These are phyloP conservation scores for Thraustochytrium sp. DNA, from an alignment of 352 stramenopile genomes.

Conservation along the genomic window DNA sequence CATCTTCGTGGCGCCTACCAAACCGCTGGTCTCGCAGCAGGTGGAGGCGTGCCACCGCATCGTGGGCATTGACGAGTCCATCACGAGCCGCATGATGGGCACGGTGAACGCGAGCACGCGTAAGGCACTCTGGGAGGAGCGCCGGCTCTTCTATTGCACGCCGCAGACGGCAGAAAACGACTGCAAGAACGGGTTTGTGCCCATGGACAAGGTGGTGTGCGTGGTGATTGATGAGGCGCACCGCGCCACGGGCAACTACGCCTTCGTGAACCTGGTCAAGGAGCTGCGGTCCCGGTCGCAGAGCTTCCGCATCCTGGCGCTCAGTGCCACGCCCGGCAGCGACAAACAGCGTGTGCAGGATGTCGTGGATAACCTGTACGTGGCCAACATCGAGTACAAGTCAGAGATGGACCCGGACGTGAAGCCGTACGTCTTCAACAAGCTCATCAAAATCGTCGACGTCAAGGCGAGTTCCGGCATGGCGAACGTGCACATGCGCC, in stretches of 20 bases:
- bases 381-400: slow-evolving; percentile 88
- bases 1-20: slow-evolving; percentile 96
- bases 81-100: slow-evolving; percentile 74
- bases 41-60: slow-evolving; percentile 85
- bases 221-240: slow-evolving; percentile 97
- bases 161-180: slow-evolving; percentile 96
- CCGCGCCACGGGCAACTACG: slow-evolving; percentile 90
- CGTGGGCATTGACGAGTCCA: slow-evolving; percentile 75
- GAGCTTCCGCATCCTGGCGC: slow-evolving; percentile 80
- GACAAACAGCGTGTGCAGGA: slow-evolving; percentile 91
- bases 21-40: slow-evolving; percentile 95
- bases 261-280: slow-evolving; percentile 82
- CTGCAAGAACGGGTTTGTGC: slow-evolving; percentile 60
- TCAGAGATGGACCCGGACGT: slow-evolving; percentile 90
- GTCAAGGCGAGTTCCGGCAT: slow-evolving; percentile 16
- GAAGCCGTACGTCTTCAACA: slow-evolving; percentile 79
- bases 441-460: slow-evolving; percentile 74
- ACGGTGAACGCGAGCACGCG: slow-evolving; percentile 65
- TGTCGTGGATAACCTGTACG: slow-evolving; percentile 87
- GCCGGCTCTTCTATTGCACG: slow-evolving; percentile 97
- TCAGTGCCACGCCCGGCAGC: slow-evolving; percentile 92
- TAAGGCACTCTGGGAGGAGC: slow-evolving; percentile 74
- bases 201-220: slow-evolving; percentile 48
- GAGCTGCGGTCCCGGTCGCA: slow-evolving; percentile 36
- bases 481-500: slow-evolving; percentile 45